These are phyloP conservation scores for Colletotrichum costaricense DNA, from an alignment of 2,329 filamentous ascomycete species.

Conservation along the genomic window DNA sequence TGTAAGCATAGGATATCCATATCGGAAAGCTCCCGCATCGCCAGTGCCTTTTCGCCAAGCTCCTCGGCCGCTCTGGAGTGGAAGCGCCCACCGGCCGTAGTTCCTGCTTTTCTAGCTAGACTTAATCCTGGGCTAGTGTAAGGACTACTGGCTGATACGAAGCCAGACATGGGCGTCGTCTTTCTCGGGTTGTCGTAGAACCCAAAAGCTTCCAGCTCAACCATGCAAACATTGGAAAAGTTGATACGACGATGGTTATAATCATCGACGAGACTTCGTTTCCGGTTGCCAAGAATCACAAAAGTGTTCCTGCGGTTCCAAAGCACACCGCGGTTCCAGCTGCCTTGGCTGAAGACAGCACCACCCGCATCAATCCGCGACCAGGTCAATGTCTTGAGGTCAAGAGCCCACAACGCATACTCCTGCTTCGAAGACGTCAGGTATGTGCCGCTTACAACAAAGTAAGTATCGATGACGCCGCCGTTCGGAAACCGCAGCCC, in stretches of 20 bases:
- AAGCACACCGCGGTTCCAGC: conserved; percentile 95
- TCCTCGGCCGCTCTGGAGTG: conserved; percentile 85
- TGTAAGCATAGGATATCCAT: conserved; percentile 97
- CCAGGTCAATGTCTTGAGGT: conserved; percentile 90
- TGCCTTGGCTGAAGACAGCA: conserved; percentile 94
- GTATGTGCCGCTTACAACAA: conserved; percentile 97
- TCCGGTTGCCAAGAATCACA: conserved; percentile 93
- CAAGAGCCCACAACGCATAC: conserved; percentile 95
- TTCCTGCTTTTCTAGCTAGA: conserved; percentile 68
- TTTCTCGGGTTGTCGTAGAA: conserved; percentile 95
- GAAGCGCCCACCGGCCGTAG: conserved; percentile 79
- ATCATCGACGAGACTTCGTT: conserved; percentile 93
- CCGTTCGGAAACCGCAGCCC: conserved; percentile 96
- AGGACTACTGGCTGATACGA: conserved; percentile 83
- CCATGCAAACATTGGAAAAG: conserved; percentile 95
- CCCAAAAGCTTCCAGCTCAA: conserved; percentile 96
- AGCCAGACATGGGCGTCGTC: conserved; percentile 81
- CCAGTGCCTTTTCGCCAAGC: conserved; percentile 83
- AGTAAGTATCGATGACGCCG: conserved; percentile 93
- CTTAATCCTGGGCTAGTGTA: conserved; percentile 68
- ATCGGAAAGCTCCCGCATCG: conserved; percentile 86
- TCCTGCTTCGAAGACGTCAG: conserved; percentile 98
- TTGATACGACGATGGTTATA: conserved; percentile 99
- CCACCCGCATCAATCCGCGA: conserved; percentile 95
- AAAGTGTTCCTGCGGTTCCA: conserved; percentile 96